phyloP scores from a whole-genome alignment of 1,284 basidiomycete species.

The Malassezia vespertilionis region DNA sequence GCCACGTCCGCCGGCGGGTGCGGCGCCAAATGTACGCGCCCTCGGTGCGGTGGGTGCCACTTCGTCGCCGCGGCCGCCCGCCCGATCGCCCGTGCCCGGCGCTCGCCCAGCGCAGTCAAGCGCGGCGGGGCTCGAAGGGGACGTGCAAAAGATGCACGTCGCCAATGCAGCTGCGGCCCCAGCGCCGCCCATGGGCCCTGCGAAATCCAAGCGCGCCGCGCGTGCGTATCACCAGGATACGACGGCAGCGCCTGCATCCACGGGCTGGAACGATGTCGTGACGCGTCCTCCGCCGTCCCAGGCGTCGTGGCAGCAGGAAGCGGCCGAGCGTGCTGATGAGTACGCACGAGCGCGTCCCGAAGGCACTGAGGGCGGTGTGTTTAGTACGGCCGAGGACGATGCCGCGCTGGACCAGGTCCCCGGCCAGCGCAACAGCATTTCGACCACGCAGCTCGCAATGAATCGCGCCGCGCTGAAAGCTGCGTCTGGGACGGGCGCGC shows the following conservation, averaged over 20 bases:
- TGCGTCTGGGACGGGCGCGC: background rate
- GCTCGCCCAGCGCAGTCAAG: background rate
- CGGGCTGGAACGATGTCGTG: conserved; percentile 38
- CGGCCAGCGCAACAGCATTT: conserved; percentile 39
- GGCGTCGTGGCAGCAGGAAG: conserved; percentile 39
- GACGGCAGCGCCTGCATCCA: conserved; percentile 15
- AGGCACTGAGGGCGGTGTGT: background rate
- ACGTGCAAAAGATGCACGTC: conserved; percentile 3
- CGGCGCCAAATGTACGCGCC: no score
- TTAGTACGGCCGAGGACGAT: conserved; percentile 16
- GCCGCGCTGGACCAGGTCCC: conserved; percentile 43
- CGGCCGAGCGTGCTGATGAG: conserved; percentile 19
- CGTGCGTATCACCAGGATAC: conserved; percentile 46
- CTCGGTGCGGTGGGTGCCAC: background rate
- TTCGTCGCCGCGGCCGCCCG: conserved; percentile 1
- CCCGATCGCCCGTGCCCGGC: conserved; percentile 9
- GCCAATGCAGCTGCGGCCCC: background rate
- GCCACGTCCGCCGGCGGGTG: background rate
- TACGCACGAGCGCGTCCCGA: background rate
- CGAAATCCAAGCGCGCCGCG: conserved; percentile 39
- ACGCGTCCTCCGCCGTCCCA: conserved; percentile 30
- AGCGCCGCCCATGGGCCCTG: conserved; percentile 21
- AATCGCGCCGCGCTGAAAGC: conserved; percentile 39
- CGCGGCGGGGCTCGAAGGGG: conserved; percentile 1
- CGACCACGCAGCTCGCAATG: conserved; percentile 31